Evolutionary conservation across 1,284 basidiomycete genomes (phyloP), one percentile per base, ranked within the genome.

Genomic region (Boletus calvinii): DNA sequence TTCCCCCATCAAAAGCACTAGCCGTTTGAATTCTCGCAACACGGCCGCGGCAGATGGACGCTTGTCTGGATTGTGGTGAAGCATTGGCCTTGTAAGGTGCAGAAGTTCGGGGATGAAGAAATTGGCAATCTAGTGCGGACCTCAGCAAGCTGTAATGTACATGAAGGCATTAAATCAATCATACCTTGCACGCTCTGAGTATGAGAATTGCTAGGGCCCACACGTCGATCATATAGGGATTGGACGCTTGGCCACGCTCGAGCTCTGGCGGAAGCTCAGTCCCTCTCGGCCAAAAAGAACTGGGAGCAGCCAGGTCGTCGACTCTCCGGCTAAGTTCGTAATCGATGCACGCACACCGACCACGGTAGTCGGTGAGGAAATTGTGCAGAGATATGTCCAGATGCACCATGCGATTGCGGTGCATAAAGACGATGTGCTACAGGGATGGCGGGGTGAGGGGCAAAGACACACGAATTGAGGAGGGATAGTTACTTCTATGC

Each of bases 221-320:
- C 3, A 88, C 76, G 60, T 89, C 86, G 8, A 85, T 72, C 66
- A 86, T 87, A 66, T 79, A 89, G 6, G 85, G 83, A 66, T 87
- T 78, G 40, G 72, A 70, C 46, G 63, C 64, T 41, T 74, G 76
- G 24, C 75, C 77, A 18, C 65, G 64, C 59, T 83, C 84, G 44
- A 80, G 77, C 65, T 90, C 87, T 10, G 87, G 87, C n/a, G 86
- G 83, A 15, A 83, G 59, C 53, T 89, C 87, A 17, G 83, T 85
- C 24, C 78, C 78, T 29, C 79, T 75, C 62, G 73, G 73, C 38
- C 69, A 70, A 48, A 60, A 64, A 24, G 84, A 66, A 34, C 71
- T 70, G 11, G 77, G 74, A 54, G 62, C 60, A n/a, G 61, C 46
- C 12, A 62, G 46, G 39, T 68, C 66, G 38, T 77, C 71, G 60